Evolutionary conservation across 805 yeast genomes (phyloP), one percentile per base, ranked within the genome.

Genomic region (Wickerhamiella qilinensis): DNA sequence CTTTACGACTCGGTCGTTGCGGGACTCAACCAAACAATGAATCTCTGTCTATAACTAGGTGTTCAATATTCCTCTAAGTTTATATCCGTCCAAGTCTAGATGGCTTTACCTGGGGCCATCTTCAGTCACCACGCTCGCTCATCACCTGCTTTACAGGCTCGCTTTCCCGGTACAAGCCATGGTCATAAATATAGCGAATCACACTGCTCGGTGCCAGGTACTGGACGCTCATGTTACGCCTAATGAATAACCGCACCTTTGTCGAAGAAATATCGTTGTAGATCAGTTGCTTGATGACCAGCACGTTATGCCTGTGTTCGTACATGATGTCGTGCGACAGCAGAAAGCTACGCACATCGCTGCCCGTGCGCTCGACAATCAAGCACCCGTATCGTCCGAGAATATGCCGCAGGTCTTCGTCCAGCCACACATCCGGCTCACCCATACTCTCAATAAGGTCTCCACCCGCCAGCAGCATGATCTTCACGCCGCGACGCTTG

Each of bases 371-470:
- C 64, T 91, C 98, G 18, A 91, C 95, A 36, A 91, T 91, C 45
- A 91, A 64, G 62, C 98, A 91, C 2, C 98, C 98, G 58, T 91
- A 91, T 44, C 81, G 77, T 20, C 98, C 98, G 48, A 91, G 67
- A 35, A 91, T 91, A 56, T 91, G 98, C 52, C 85, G 93, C 51
- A 91, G 66, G 59, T 91, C 98, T 41, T 71, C 78, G 56, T 88
- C 97, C 1, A 94, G 94, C 98, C 98, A 91, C 29, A 91, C 98
- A 52, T 88, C 91, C 18, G 98, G 97, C 59, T 91, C 98, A n/a
- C 98, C 98, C 97, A 91, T 91, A 33, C 93, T 77, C 58, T 91
- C 98, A 38, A 91, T 91, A 49, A 91, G 69, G 59, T 91, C 98
- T 32, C 98, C 98, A 37, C 98, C 98, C 0, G 98, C 98, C 30